Evolutionary conservation across 2,329 filamentous ascomycete species (phyloP).

Genomic region (Cryphonectria parasitica): DNA sequence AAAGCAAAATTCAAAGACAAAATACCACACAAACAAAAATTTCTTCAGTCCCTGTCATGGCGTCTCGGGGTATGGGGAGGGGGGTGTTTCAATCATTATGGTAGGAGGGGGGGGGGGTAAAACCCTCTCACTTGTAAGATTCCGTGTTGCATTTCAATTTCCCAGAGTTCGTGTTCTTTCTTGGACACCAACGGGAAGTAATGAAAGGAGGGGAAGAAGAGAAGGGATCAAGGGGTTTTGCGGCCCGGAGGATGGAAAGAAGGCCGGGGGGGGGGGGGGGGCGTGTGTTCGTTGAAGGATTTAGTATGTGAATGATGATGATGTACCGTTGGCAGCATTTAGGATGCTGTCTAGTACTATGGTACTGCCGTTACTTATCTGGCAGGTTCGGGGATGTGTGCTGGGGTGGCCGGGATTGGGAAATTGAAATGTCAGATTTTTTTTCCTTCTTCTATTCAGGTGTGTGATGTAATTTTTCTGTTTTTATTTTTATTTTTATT

Average conservation of each 20-base stretch:
- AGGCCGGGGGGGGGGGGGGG: too few relatives aligned
- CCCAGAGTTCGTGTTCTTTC: background rate
- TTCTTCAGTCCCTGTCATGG: background rate
- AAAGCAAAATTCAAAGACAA: background rate
- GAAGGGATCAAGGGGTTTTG: background rate
- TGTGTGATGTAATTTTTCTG: background rate
- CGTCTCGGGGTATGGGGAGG: background rate
- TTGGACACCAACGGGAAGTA: background rate
- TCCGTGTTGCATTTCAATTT: constrained; percentile 1
- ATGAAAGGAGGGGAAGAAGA: background rate
- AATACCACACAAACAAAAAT: background rate
- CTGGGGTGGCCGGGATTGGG: background rate
- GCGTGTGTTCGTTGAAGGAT: too few relatives aligned
- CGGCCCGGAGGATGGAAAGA: background rate
- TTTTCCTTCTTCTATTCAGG: background rate
- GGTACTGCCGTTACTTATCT: background rate
- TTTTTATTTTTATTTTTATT: background rate
- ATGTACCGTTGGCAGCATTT: background rate
- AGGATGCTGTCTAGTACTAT: background rate
- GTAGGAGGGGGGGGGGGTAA: background rate
- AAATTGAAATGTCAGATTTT: background rate
- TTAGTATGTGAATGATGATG: too few relatives aligned
- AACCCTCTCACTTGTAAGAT: background rate
- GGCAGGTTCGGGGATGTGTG: background rate
- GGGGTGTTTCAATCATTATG: background rate